Evolutionary conservation across 768 basidiomycete genomes (phyloP).

Genomic region (Dioszegia aurantiaca): DNA sequence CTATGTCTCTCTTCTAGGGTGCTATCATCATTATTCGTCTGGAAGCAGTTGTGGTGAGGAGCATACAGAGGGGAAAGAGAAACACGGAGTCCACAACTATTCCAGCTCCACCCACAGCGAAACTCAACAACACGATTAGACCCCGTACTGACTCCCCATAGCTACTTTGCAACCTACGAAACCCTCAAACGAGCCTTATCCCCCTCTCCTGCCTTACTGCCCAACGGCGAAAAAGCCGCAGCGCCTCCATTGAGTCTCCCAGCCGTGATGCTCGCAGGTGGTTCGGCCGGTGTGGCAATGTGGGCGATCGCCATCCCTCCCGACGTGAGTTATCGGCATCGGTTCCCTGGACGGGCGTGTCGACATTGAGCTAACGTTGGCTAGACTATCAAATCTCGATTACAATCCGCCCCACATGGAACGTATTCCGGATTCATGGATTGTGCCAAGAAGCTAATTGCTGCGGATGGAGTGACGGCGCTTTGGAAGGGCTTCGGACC

Average conservation of each 20-base stretch:
- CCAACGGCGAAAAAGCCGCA: constrained; percentile 55
- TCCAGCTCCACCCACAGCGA: too few relatives aligned
- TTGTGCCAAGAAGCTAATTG: constrained; percentile 86
- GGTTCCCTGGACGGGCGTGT: too few relatives aligned
- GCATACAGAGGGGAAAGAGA: too few relatives aligned
- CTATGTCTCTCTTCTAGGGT: too few relatives aligned
- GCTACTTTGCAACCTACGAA: constrained; percentile 97
- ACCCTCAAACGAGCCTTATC: constrained; percentile 82
- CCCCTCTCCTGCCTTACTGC: constrained; percentile 21
- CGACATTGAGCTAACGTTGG: too few relatives aligned
- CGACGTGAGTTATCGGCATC: constrained; percentile 62
- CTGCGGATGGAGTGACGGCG: constrained; percentile 76
- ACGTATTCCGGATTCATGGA: constrained; percentile 95
- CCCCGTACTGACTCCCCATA: too few relatives aligned
- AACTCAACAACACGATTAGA: too few relatives aligned
- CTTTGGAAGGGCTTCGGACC: constrained; percentile 98
- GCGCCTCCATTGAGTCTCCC: constrained; percentile 78
- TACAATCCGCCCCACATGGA: constrained; percentile 94
- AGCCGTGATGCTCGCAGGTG: constrained; percentile 85
- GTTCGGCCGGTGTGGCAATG: constrained; percentile 94
- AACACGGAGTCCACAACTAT: too few relatives aligned
- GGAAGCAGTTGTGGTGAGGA: neutral
- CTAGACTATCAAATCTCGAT: constrained; percentile 94
- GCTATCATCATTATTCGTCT: neutral
- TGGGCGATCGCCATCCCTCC: constrained; percentile 97